These are phyloP conservation scores for Triangularia verruculosa DNA, from an alignment of 2,329 filamentous ascomycete genomes.

Conservation along the genomic window DNA sequence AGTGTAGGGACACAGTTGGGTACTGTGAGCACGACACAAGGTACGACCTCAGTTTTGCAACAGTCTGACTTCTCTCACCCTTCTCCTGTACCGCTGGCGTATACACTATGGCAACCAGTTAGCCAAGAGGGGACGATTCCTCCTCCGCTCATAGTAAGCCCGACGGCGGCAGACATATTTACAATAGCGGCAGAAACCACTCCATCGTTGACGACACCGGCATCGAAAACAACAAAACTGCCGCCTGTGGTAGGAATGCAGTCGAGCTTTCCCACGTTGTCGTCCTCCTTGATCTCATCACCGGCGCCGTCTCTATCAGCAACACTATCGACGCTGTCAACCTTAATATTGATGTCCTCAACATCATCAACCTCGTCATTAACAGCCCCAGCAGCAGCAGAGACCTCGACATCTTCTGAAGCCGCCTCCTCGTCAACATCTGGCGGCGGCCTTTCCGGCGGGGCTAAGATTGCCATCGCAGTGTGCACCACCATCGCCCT, in stretches of 20 bases:
- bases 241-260: neutral
- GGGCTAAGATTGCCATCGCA: conserved; percentile 45
- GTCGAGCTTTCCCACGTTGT: neutral
- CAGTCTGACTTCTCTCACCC: neutral
- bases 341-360: neutral
- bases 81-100: neutral
- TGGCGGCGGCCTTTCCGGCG: conserved; percentile 34
- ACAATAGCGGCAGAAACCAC: neutral
- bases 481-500: conserved; percentile 41
- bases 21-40: neutral
- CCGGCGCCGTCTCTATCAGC: neutral
- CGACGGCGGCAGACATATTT: neutral
- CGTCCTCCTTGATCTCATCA: neutral
- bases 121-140: neutral
- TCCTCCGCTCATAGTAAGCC: neutral
- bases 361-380: neutral
- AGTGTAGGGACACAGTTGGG: neutral
- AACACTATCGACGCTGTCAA: neutral
- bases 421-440: conserved; percentile 20
- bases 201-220: conserved; percentile 1
- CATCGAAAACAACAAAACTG: neutral
- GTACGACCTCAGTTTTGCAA: neutral
- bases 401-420: neutral
- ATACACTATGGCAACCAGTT: neutral
- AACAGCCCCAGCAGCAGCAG: neutral